A percentile compares a stretch with the other conserved stretches of the same genome.
Conservation (phyloP, 768 basidiomycete genomes). For the Dacryopinax primogenitus region DNA sequence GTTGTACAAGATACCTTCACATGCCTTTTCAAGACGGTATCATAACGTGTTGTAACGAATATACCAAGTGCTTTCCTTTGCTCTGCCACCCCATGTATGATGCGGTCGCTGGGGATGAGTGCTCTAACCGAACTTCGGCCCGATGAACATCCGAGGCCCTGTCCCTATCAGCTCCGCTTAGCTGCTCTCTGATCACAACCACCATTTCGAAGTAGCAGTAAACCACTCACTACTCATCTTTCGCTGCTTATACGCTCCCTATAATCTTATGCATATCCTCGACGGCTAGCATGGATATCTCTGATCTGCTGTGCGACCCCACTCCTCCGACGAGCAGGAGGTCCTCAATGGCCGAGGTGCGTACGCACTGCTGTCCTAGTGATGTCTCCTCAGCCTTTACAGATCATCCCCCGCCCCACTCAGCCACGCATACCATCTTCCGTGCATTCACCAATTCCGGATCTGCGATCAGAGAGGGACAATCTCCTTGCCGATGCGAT, state of each 20-base stretch:
- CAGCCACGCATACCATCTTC: background rate
- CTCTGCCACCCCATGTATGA: background rate
- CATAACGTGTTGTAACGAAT: conserved; percentile 6
- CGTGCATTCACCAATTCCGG: background rate
- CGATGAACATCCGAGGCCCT: background rate
- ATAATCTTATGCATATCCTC: too few relatives aligned
- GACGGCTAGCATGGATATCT: background rate
- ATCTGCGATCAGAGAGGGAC: conserved; percentile 1
- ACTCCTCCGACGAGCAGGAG: background rate
- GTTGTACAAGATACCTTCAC: conserved; percentile 4
- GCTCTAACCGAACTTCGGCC: background rate
- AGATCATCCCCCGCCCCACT: background rate
- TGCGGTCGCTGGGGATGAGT: background rate
- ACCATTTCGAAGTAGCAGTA: background rate
- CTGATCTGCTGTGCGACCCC: background rate
- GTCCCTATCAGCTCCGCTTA: background rate
- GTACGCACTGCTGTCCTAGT: background rate
- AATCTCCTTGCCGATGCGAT: background rate
- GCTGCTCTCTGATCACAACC: background rate
- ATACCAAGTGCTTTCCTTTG: background rate
- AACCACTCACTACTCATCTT: too few relatives aligned
- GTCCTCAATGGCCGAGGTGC: conserved; percentile 1
- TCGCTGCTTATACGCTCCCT: too few relatives aligned
- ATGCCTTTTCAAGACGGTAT: background rate
- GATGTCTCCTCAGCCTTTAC: background rate